Percentiles rank a stretch among this genome's conserved stretches.
These are phyloP conservation scores for Tricholoma terreum DNA, from an alignment of 768 basidiomycete species.

Conservation along the genomic window DNA sequence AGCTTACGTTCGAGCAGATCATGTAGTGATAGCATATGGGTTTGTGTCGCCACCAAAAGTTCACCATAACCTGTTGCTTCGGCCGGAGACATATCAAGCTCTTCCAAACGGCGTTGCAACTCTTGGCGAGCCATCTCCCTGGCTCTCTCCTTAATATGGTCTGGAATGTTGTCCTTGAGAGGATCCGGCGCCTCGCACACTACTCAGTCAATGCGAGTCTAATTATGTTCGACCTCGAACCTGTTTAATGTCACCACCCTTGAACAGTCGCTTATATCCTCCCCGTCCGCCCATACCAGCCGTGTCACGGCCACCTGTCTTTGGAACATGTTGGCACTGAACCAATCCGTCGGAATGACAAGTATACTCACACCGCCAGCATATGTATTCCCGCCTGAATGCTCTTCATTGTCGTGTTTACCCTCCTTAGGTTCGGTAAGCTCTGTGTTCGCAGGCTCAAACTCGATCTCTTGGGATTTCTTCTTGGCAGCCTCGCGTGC, in stretches of 20 bases:
- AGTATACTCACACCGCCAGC: conserved; percentile 53
- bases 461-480: conserved; percentile 54
- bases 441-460: conserved; percentile 51
- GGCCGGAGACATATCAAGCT: conserved; percentile 54
- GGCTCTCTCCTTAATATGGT: conserved; percentile 58
- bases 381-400: conserved; percentile 61
- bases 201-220: background rate
- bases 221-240: conserved; percentile 22
- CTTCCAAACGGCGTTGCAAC: conserved; percentile 55
- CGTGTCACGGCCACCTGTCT: conserved; percentile 67
- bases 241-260: conserved; percentile 63
- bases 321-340: background rate
- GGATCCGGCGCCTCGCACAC: conserved; percentile 43
- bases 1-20: conserved; percentile 63
- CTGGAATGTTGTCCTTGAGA: conserved; percentile 56
- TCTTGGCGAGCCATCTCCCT: conserved; percentile 67
- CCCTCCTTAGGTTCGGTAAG: conserved; percentile 59
- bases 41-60: conserved; percentile 51
- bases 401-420: conserved; percentile 58
- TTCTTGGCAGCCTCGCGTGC: conserved; percentile 51
- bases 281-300: conserved; percentile 67
- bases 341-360: background rate
- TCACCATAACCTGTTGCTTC: conserved; percentile 57
- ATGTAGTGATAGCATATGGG: conserved; percentile 56
- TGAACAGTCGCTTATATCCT: conserved; percentile 63